Base-by-base conservation (phyloP, 2,329 filamentous ascomycete species). In the Nemania sp. region DNA sequence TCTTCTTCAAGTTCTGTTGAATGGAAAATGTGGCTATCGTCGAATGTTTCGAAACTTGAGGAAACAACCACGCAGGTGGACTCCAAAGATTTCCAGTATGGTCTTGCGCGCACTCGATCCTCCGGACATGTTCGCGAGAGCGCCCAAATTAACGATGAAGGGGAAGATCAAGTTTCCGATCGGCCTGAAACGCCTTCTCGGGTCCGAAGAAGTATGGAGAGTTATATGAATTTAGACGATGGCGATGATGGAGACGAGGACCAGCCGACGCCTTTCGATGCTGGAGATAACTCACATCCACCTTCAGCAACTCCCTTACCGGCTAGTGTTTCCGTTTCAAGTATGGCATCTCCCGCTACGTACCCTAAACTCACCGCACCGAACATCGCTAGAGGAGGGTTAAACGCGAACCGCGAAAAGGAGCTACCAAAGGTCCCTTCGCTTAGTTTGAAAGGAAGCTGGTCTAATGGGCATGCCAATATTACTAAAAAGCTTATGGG, bases 11-110 rank as follows among this genome's bases (percentile, higher is more conserved):
- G 79, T 41, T 82, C 80, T 0, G 71, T 73, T 1, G 86, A 87
- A 65, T 88, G 86, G 86, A 87, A 87, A 75, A 82, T 79, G 0
- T 86, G 83, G 83, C 81, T 88, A 45, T 86, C 85, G 8, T 81
- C 84, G 2, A 84, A 87, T 49, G 81, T 85, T 8, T 83, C 83
- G 0, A 85, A 83, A 63, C 73, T 86, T 1, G 84, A 87, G 53
- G 74, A 73, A 22, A 73, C 76, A 4, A 41, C 72, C 2, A 43
- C 49, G 41, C 32, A 62, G n/a, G 45, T 66, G 27, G 59, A 64
- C 59, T 27, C 53, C 18, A 47, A 49, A 7, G 59, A 62, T 18
- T 62, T 74, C 24, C 61, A 72, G n/a, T 66, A 68, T 35, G 56
- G 66, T 1, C 53, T 76, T 13, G 64, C 71, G 6, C 73, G 73